These are phyloP conservation scores for Monotropa hypopitys DNA, from an alignment of 179 eudicot species.

Conservation along the genomic window DNA sequence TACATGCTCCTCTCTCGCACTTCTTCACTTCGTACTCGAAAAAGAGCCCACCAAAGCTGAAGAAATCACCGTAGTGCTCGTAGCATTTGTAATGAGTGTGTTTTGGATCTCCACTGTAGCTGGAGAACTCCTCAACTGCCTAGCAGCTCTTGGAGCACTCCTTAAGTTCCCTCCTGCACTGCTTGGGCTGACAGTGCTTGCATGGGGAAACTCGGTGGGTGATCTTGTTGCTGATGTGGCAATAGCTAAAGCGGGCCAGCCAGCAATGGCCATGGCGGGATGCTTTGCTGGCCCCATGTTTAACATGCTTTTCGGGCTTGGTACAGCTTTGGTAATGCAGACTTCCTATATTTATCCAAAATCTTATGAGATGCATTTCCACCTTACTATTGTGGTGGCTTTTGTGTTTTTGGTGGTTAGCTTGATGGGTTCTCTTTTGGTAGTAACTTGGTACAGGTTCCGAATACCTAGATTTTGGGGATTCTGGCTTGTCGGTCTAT, in stretches of 20 bases:
- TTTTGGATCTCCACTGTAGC: constrained; percentile 94
- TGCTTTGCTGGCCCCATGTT: constrained; percentile 99
- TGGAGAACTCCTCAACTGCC: constrained; percentile 85
- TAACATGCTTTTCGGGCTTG: constrained; percentile 90
- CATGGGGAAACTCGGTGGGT: constrained; percentile 97
- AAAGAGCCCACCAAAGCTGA: constrained; percentile 78
- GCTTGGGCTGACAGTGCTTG: constrained; percentile 82
- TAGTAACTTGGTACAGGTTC: constrained; percentile 72
- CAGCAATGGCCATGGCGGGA: constrained; percentile 98
- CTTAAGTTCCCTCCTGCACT: constrained; percentile 61
- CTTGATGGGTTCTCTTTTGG: constrained; percentile 88
- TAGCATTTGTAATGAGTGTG: constrained; percentile 84
- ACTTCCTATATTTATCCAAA: constrained; percentile 57
- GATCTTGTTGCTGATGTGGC: constrained; percentile 99
- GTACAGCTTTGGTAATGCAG: constrained; percentile 69
- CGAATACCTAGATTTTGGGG: constrained; percentile 97
- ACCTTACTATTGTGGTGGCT: constrained; percentile 72
- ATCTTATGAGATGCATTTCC: constrained; percentile 70
- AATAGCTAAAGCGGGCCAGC: constrained; percentile 93
- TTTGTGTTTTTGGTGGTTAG: constrained; percentile 81
- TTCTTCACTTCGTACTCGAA: constrained; percentile 58
- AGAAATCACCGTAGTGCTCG: constrained; percentile 38
- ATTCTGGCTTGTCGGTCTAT: constrained; percentile 86
- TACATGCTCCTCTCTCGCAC: constrained; percentile 60
- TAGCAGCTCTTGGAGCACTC: constrained; percentile 64